Base-by-base conservation (phyloP, 768 basidiomycete genomes). In the Rubroboletus satanas region DNA sequence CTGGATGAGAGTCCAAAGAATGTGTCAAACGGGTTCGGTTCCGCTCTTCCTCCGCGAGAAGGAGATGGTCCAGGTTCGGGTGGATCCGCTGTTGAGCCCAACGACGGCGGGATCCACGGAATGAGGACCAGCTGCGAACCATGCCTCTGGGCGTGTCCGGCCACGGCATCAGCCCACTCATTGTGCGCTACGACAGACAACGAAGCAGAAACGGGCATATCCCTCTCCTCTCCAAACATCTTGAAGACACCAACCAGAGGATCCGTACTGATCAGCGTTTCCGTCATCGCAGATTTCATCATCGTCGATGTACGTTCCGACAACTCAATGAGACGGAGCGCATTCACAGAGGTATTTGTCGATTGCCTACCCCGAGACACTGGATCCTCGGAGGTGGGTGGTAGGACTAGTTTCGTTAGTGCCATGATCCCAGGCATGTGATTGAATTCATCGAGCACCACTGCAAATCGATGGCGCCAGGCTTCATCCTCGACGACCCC, bases 381-480 rank as follows among this genome's bases (percentile, higher is more conserved):
- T 8, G 41, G 0, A n/a, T 58, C 62, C 9, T 58, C 58, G 0
- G 50, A 26, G 7, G 63, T 49, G 54, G 21, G 69, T 2, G 77
- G 71, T 18, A 85, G 84, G 18, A 97, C 77, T 32, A 98, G 81
- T 65, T 95, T 89, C 0, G 90, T 83, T 42, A 98, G 75, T 3
- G 91, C 83, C 90, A 99, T 94, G 74, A 93, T 85, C 6, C 88
- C 84, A 0, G 94, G 87, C 15, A 98, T 72, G 66, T 95, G 90
- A 59, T 93, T 91, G 54, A 95, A 76, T 70, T 87, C 90, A 65
- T 96, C 93, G 11, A 98, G 79, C n/a, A 98, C 85, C 56, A 98
- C 83, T 0, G 88, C 82, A 71, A 94, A 89, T 28, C 84, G 79
- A 45, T 48, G 44, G 3, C 66, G 62, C 64, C 60, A 66, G 10